phyloP scores from a whole-genome alignment of 352 stramenopile genomes.

The Globisporangium middletonii region DNA sequence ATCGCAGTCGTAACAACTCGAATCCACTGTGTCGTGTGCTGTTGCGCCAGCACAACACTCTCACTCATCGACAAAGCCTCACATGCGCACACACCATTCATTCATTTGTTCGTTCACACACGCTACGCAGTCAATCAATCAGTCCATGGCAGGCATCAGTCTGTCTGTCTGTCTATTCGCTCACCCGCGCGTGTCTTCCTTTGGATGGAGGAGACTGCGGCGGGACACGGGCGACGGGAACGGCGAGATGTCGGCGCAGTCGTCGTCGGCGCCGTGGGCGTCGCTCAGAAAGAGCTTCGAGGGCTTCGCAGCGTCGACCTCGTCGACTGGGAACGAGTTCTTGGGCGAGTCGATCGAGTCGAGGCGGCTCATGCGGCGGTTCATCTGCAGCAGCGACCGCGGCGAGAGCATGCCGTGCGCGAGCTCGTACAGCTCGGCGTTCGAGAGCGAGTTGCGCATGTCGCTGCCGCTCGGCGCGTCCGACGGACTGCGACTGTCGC shows the following conservation, averaged over 20 bases:
- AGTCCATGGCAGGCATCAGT: too few relatives aligned
- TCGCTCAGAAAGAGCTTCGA: slow-evolving; percentile 15
- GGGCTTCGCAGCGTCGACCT: slow-evolving; percentile 13
- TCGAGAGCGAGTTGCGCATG: slow-evolving; percentile 30
- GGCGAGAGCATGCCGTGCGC: slow-evolving; percentile 75
- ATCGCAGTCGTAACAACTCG: neutral
- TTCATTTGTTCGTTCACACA: too few relatives aligned
- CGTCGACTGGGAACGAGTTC: slow-evolving; percentile 40
- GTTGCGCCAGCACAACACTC: too few relatives aligned
- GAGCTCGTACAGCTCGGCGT: slow-evolving; percentile 78
- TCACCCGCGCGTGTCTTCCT: slow-evolving; percentile 24
- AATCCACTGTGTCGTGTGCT: too few relatives aligned
- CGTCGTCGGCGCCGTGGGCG: slow-evolving; percentile 8
- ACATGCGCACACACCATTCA: too few relatives aligned
- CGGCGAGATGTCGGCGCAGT: slow-evolving; percentile 14
- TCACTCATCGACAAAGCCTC: too few relatives aligned
- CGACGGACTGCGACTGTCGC: slow-evolving; percentile 3
- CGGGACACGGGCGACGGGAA: slow-evolving; percentile 15
- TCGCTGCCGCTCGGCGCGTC: slow-evolving; percentile 15
- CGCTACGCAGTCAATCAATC: neutral
- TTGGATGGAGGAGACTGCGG: slow-evolving; percentile 18
- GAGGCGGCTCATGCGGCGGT: slow-evolving; percentile 47
- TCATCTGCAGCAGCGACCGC: slow-evolving; percentile 58
- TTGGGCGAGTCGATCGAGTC: slow-evolving; percentile 74
- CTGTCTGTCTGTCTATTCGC: neutral